Evolutionary conservation across 805 yeast species (phyloP).

Genomic region (Barnettozyma sp.): DNA sequence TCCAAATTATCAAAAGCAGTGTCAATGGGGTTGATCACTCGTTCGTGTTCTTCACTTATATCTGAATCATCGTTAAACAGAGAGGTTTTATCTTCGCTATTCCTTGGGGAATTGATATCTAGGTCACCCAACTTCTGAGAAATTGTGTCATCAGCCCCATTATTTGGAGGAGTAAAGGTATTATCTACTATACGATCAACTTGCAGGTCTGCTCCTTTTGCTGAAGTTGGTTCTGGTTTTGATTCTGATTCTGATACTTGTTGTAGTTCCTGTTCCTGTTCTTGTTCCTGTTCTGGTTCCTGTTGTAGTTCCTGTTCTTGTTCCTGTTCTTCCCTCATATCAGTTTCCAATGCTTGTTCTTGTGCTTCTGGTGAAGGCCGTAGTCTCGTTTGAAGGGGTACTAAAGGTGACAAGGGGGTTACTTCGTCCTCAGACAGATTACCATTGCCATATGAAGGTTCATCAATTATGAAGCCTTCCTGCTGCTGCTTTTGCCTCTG

Average conservation of each 20-base stretch:
- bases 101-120: background rate
- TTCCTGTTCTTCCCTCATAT: background rate
- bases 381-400: slow-evolving; percentile 8
- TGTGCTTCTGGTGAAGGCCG: slow-evolving; percentile 1
- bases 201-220: too few relatives aligned
- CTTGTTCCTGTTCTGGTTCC: slow-evolving; percentile 1
- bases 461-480: too few relatives aligned
- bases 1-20: background rate
- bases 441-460: background rate
- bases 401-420: slow-evolving; percentile 21
- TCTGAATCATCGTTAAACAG: background rate
- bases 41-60: background rate
- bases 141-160: too few relatives aligned
- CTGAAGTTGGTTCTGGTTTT: too few relatives aligned
- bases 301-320: slow-evolving; percentile 1
- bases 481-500: slow-evolving; percentile 2
- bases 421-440: slow-evolving; percentile 9
- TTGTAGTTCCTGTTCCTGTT: too few relatives aligned
- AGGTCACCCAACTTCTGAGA: background rate
- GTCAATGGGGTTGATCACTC: background rate
- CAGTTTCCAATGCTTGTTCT: background rate
- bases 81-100: background rate
- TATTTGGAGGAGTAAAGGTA: too few relatives aligned
- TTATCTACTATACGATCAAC: too few relatives aligned
- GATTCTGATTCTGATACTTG: too few relatives aligned